These are phyloP conservation scores for Phalaenopsis aphrodite DNA, from an alignment of 106 monocot species.

Conservation along the genomic window DNA sequence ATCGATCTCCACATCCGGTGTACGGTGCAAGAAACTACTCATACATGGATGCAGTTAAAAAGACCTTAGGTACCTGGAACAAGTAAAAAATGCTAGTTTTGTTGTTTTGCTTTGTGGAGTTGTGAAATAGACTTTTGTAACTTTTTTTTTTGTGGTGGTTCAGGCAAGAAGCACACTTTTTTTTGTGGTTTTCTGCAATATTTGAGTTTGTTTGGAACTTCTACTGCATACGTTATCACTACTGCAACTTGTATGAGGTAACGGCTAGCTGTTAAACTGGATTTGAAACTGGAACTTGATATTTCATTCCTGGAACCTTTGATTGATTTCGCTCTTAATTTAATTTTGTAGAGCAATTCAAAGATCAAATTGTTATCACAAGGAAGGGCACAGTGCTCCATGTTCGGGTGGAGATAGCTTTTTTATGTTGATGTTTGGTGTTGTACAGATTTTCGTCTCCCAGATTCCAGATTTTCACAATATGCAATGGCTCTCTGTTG, in stretches of 20 bases:
- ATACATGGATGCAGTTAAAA: conserved; percentile 17
- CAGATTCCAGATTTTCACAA: conserved; percentile 78
- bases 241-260: conserved; percentile 57
- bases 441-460: conserved; percentile 51
- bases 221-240: conserved; percentile 49
- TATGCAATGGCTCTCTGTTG: conserved; percentile 77
- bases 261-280: neutral
- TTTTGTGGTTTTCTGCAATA: conserved; percentile 49
- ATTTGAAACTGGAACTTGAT: neutral
- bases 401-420: conserved; percentile 25
- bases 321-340: neutral
- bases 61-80: conserved; percentile 11
- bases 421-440: conserved; percentile 73
- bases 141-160: conserved; percentile 10
- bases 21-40: conserved; percentile 16
- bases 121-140: neutral
- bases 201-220: conserved; percentile 38
- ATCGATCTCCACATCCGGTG: conserved; percentile 13
- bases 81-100: neutral
- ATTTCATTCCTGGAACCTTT: neutral
- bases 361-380: conserved; percentile 59
- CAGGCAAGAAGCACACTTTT: conserved; percentile 47
- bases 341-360: conserved; percentile 46
- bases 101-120: neutral
- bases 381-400: conserved; percentile 39